Base-by-base conservation (phyloP, 768 basidiomycete genomes). In the Chlorophyllum brunneum region DNA sequence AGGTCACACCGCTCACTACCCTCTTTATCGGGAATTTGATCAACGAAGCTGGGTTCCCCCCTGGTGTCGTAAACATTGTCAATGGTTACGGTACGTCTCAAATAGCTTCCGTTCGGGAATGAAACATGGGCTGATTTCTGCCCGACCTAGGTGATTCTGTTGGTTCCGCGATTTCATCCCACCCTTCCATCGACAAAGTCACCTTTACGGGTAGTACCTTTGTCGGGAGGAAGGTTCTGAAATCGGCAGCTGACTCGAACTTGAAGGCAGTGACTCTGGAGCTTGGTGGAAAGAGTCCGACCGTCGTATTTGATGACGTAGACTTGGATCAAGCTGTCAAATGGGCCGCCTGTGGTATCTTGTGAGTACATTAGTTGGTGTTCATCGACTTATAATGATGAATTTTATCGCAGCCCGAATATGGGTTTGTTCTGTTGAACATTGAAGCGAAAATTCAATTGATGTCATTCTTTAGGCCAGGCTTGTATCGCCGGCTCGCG, bases 401-500 rank as follows among this genome's bases (percentile, higher is more conserved):
- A 16, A 3, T 3, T 5, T 22, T 15, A 22, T 20, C 29, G 6
- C 26, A 51, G 51, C 23, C 44, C 18, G 5, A 51, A 51, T 10
- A 51, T 51, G 51, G 51, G 51, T 44, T 18, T 27, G 33, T 7
- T 37, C 15, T 15, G 1, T 15, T 43, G 3, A 9, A n/a, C 10
- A 18, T 18, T 7, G 23, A 11, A 20, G 8, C 13, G n/a, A 9
- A 15, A 29, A 4, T 30, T 33, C 11, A n/a, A 46, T 11, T 40
- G 15, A 29, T 7, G 15, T 22, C 20, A 1, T 30, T 37, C 26
- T 5, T 22, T 9, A 51, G 51, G 51, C 9, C 92, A 95, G 70
- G 75, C 78, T n/a, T 95, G 92, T 70, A 83, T 82, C 59, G 92
- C 91, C 7, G 88, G 92, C 8, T 86, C 91, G 7, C 82, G 94